Base-by-base conservation (phyloP, 306 rosid species). In the Trifolium subterraneum region DNA sequence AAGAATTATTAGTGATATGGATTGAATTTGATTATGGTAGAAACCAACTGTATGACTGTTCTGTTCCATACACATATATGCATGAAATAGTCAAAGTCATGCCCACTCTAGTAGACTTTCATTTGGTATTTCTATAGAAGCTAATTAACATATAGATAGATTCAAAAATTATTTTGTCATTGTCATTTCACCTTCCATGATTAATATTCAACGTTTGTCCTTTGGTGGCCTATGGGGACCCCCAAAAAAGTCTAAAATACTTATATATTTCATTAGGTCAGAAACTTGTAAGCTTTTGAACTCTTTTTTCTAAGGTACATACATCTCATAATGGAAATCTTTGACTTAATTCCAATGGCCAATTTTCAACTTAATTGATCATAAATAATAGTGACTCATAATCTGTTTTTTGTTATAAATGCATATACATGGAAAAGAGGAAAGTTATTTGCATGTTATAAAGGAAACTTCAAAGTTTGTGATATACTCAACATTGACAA, bases 21-120 rank as follows among this genome's bases (percentile, higher is more conserved):
- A 15, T 29, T 60, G 39, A 29, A 29, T 29, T 60, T 60, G 13
- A 60, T 60, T 60, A 60, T 29, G 42, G 66, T 6, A 3, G 1
- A 29, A 29, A 29, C 13, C 18, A 39, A 64, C 13, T 22, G 16
- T 23, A 38, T 6, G 29, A 10, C 12, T 39, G 11, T 39, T 64
- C 51, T 4, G 11, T 20, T 39, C 51, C 51, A 64, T 38, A 12
- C 45, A 41, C 22, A 64, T 19, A n/a, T 64, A 64, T 39, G 64
- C 39, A 23, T 38, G 27, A 19, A 66, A 62, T 73, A 75, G 86
- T 88, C 93, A 88, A 85, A 68, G 31, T 77, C 65, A 60, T 83
- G 87, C 87, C 88, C 75, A 76, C 83, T 52, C 76, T 44, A 16
- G 29, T 78, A 15, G 90, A 88, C 96, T 86, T 82, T 77, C 23